These are phyloP conservation scores for Sophora flavescens DNA, from an alignment of 306 rosid species.

Conservation along the genomic window DNA sequence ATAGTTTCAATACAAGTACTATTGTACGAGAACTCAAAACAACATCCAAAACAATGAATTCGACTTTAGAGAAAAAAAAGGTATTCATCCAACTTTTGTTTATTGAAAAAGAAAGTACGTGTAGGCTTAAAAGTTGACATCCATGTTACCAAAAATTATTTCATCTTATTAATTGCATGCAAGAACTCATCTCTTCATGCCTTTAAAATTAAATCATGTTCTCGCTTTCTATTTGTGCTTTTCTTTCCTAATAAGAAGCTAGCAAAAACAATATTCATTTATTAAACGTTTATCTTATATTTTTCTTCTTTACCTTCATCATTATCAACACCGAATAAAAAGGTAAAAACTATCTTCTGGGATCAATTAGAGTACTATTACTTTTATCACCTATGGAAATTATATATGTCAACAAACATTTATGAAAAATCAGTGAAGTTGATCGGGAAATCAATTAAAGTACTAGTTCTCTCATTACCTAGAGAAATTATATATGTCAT, in stretches of 20 bases:
- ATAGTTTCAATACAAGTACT: slow-evolving; percentile 14
- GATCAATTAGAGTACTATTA: not conserved
- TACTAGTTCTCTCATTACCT: not conserved
- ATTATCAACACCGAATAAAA: not conserved
- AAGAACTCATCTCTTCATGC: not conserved
- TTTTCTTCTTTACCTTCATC: slow-evolving; percentile 16
- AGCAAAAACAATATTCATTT: not conserved
- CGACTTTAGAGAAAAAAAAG: not conserved
- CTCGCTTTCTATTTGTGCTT: not conserved
- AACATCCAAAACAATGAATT: slow-evolving; percentile 26
- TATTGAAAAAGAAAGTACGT: not conserved
- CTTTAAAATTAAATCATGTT: not conserved
- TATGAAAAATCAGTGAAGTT: not conserved
- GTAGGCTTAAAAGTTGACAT: not conserved
- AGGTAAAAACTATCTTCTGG: not conserved
- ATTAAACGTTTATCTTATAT: not conserved
- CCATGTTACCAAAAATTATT: not conserved
- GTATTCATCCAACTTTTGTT: not conserved
- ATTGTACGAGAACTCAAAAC: not conserved
- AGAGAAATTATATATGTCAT: not conserved
- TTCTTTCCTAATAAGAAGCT: not conserved
- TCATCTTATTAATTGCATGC: slow-evolving; percentile 16
- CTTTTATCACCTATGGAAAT: not conserved
- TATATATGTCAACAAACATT: not conserved
- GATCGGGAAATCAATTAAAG: not conserved